These are phyloP conservation scores for Lyophyllum atratum DNA, from an alignment of 768 basidiomycete species.

Conservation along the genomic window DNA sequence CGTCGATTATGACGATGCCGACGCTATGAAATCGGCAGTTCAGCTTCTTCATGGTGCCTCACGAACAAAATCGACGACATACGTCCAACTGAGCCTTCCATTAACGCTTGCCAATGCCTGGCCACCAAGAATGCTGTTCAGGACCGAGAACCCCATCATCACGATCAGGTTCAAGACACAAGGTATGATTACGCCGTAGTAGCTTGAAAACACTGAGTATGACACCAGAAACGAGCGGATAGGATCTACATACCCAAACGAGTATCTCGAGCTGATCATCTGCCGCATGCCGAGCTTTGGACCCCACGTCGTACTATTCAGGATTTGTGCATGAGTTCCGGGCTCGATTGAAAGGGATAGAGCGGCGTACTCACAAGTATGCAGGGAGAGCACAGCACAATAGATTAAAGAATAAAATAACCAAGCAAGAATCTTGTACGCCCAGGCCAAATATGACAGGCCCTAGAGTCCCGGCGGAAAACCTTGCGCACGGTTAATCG, in stretches of 20 bases:
- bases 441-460: slow-evolving; percentile 61
- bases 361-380: slow-evolving; percentile 47
- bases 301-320: slow-evolving; percentile 63
- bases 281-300: slow-evolving; percentile 85
- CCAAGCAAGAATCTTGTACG: slow-evolving; percentile 61
- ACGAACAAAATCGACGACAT: slow-evolving; percentile 13
- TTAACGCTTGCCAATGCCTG: slow-evolving; percentile 46
- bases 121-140: slow-evolving; percentile 75
- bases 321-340: background rate
- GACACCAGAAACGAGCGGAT: background rate
- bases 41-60: background rate
- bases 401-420: slow-evolving; percentile 70
- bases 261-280: slow-evolving; percentile 68
- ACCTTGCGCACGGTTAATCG: slow-evolving; percentile 33
- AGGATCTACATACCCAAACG: slow-evolving; percentile 32
- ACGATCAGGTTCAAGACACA: slow-evolving; percentile 64
- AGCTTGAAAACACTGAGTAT: slow-evolving; percentile 36
- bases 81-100: slow-evolving; percentile 46
- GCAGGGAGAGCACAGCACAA: slow-evolving; percentile 60
- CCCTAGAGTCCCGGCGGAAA: slow-evolving; percentile 69
- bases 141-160: slow-evolving; percentile 69
- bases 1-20: slow-evolving; percentile 77
- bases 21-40: slow-evolving; percentile 43
- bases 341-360: background rate
- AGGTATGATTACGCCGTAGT: slow-evolving; percentile 62